These are phyloP conservation scores for Avicennia marina DNA, from an alignment of 257 asterid species.

Conservation along the genomic window DNA sequence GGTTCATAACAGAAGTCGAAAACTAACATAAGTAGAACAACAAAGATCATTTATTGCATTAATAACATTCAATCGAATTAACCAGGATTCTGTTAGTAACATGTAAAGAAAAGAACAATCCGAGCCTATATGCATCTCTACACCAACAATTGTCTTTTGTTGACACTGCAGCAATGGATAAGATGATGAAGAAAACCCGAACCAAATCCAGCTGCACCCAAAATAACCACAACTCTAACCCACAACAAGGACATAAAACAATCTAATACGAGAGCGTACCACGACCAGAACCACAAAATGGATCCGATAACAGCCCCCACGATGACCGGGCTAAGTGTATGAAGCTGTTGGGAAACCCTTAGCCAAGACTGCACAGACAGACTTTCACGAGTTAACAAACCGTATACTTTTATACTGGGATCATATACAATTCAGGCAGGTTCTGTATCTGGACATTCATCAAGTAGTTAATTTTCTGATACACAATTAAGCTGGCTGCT, in stretches of 20 bases:
- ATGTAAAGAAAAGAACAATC: no score
- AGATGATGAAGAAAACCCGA: constrained; percentile 29
- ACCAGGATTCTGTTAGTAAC: no score
- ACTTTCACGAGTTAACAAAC: not conserved
- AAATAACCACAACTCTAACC: constrained; percentile 38
- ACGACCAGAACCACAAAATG: constrained; percentile 56
- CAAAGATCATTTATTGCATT: no score
- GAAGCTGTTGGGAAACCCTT: constrained; percentile 62
- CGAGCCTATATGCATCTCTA: no score
- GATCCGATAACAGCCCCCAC: constrained; percentile 66
- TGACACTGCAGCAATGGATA: no score
- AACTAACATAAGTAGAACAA: no score
- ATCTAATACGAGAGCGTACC: constrained; percentile 44
- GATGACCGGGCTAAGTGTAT: constrained; percentile 59
- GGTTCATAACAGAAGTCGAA: no score
- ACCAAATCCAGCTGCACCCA: constrained; percentile 30
- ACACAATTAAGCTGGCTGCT: no score
- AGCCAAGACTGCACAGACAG: constrained; percentile 72
- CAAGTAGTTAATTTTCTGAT: no score
- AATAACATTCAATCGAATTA: no score
- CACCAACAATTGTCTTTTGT: no score
- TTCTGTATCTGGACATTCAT: no score
- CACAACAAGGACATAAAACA: constrained; percentile 34
- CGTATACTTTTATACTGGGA: not conserved
- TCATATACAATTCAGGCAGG: not conserved